phyloP scores from a whole-genome alignment of 371 early-diverging fungal genomes.

The Mucor mucedo region DNA sequence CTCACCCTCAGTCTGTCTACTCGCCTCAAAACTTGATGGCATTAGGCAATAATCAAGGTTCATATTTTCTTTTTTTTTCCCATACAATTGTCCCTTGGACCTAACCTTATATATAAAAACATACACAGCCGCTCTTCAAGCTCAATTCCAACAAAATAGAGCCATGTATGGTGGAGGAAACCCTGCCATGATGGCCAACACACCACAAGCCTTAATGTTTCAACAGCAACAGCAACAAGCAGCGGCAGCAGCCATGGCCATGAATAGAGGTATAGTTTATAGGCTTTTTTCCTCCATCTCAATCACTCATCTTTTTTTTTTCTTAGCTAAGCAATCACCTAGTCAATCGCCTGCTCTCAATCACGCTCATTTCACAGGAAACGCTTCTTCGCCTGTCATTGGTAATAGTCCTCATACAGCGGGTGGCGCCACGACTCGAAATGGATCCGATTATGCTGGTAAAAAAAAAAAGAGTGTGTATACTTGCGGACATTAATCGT shows the following conservation, averaged over 20 bases:
- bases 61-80: not conserved
- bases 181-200: conserved; percentile 34
- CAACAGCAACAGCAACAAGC: conserved; percentile 45
- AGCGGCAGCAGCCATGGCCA: conserved; percentile 32
- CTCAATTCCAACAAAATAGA: conserved; percentile 31
- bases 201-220: conserved; percentile 43
- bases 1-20: conserved; percentile 29
- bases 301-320: not conserved
- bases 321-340: conserved; percentile 49
- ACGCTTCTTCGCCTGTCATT: conserved; percentile 33
- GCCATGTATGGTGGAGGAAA: conserved; percentile 25
- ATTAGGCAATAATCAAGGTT: conserved; percentile 14
- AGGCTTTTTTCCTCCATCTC: not conserved
- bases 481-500: too few relatives aligned
- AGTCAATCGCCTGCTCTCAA: conserved; percentile 51
- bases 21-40: conserved; percentile 36
- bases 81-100: too few relatives aligned
- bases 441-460: conserved; percentile 42
- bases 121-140: conserved; percentile 23
- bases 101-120: too few relatives aligned
- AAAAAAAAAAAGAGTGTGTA: conserved; percentile 4
- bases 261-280: conserved; percentile 38
- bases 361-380: conserved; percentile 34
- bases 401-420: conserved; percentile 41
- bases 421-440: conserved; percentile 21